phyloP scores from a whole-genome alignment of 2,329 filamentous ascomycete species.

The Pseudogymnoascus destructans region DNA sequence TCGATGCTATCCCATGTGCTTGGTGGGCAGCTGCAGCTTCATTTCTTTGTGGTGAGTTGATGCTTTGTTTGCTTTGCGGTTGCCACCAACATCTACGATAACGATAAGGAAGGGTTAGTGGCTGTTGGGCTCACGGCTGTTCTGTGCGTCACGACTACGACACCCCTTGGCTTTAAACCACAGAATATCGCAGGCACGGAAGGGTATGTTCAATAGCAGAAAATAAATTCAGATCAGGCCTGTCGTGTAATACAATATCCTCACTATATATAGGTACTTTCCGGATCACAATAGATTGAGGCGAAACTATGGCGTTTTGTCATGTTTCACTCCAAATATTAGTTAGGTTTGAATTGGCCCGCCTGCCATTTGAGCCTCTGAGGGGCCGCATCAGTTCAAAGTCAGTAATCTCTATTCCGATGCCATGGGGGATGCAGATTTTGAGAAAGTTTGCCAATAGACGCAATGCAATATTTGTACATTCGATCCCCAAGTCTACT shows the following conservation, averaged over 20 bases:
- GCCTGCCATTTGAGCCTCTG: not conserved
- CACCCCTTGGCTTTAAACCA: not conserved
- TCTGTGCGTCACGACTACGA: slow-evolving; percentile 5
- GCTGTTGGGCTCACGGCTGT: not conserved
- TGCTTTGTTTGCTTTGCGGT: not conserved
- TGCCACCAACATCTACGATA: slow-evolving; percentile 4
- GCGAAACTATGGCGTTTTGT: not conserved
- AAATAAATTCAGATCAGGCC: not conserved
- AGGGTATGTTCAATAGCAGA: not conserved
- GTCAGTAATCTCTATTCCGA: not conserved
- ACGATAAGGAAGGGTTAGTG: not conserved
- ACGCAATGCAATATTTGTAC: slow-evolving; percentile 9
- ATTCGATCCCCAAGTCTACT: slow-evolving; percentile 4
- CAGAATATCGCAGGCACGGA: not conserved
- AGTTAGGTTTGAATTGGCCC: not conserved
- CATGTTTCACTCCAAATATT: not conserved
- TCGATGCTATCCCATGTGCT: slow-evolving; percentile 7
- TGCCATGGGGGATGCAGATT: not conserved
- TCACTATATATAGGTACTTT: not conserved
- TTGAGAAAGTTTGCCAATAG: slow-evolving; percentile 7
- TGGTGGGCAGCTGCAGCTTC: not conserved
- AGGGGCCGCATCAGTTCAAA: not conserved
- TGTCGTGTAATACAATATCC: not conserved
- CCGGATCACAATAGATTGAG: not conserved
- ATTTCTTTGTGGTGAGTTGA: not conserved